Base-by-base conservation (phyloP, 805 yeast genomes). In the Priceomyces melissophilus region DNA sequence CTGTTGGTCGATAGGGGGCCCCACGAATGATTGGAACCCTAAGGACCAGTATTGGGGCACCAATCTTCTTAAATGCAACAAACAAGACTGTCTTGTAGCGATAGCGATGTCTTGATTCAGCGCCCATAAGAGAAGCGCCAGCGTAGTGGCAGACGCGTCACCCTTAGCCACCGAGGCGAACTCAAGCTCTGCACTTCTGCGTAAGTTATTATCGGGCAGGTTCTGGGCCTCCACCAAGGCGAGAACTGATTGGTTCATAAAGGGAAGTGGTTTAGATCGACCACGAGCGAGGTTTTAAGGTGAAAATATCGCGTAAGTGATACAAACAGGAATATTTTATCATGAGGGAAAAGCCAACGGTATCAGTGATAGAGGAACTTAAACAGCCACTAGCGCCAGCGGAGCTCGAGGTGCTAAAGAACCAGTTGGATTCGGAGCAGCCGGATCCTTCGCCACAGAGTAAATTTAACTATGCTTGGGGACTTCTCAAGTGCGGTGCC, bases 381-480 rank as follows among this genome's bases (percentile, higher is more conserved):
- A 54, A 66, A 46, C 63, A 61, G 27, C 83, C 95, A 0, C 71
- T 90, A 15, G 72, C 90, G 0, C 73, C 77, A 4, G 85, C 83
- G 42, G 95, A 91, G 54, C 72, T 93, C 32, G 82, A 79, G 11
- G 76, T 89, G 1, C 74, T 93, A 25, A 82, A 79, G 47, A 76
- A 81, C 50, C 96, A 88, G 54, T 88, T 87, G 31, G 77, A 80
- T 20, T 71, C 83, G 1, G 98, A 93, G 58, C 82, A 85, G 26
- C 95, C 93, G 4, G 69, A 75, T 30, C 89, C 87, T 0, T 74
- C 90, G 0, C 75, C 86, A 0, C 97, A 89, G 60, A 83, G 96
- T 2, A 78, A 81, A 43, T 93, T 93, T 74, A 93, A 95, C 63
- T 87, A 86, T 53, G 95, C 97, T 0, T 93, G 99, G 99, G 99